Percentiles rank a stretch among this genome's conserved stretches.
These are phyloP conservation scores for Albatrellus sp. DNA, from an alignment of 1,284 basidiomycete genomes.

Conservation along the genomic window DNA sequence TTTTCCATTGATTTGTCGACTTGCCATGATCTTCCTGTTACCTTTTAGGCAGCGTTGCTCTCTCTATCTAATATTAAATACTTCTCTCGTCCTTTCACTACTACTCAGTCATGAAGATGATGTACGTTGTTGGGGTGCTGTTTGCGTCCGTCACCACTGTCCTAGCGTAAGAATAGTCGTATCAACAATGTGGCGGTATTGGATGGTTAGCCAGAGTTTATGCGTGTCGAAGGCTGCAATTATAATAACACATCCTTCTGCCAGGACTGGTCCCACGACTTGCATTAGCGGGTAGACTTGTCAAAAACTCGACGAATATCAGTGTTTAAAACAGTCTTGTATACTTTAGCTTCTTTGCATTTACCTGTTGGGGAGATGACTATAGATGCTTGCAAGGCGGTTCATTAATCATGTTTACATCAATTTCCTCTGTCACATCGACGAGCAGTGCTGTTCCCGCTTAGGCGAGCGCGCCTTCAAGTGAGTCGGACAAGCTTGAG, in stretches of 20 bases:
- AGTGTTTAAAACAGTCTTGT: slow-evolving; percentile 7
- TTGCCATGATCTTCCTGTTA: too few relatives aligned
- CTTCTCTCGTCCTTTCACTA: too few relatives aligned
- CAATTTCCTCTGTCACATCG: slow-evolving; percentile 13
- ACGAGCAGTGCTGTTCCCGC: slow-evolving; percentile 1
- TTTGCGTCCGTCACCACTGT: slow-evolving; percentile 7
- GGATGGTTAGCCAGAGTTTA: slow-evolving; percentile 29
- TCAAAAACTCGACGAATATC: slow-evolving; percentile 29
- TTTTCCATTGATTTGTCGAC: not conserved
- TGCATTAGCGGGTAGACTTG: slow-evolving; percentile 30
- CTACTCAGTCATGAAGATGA: slow-evolving; percentile 10
- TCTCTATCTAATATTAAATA: too few relatives aligned
- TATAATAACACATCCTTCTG: not conserved
- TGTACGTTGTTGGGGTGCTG: slow-evolving; percentile 8
- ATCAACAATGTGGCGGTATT: slow-evolving; percentile 35
- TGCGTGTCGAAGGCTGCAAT: not conserved
- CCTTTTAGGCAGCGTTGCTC: not conserved
- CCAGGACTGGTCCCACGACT: slow-evolving; percentile 31
- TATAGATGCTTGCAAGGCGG: slow-evolving; percentile 33
- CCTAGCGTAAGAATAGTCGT: slow-evolving; percentile 18
- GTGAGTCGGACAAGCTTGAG: not conserved
- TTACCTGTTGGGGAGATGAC: slow-evolving; percentile 22
- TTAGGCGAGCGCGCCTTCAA: not conserved
- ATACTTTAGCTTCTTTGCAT: not conserved
- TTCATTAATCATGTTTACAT: slow-evolving; percentile 13